Evolutionary conservation across 495 filamentous ascomycete genomes (phyloP), one percentile per base, ranked within the genome.

Genomic region (Aspergillus campestris): DNA sequence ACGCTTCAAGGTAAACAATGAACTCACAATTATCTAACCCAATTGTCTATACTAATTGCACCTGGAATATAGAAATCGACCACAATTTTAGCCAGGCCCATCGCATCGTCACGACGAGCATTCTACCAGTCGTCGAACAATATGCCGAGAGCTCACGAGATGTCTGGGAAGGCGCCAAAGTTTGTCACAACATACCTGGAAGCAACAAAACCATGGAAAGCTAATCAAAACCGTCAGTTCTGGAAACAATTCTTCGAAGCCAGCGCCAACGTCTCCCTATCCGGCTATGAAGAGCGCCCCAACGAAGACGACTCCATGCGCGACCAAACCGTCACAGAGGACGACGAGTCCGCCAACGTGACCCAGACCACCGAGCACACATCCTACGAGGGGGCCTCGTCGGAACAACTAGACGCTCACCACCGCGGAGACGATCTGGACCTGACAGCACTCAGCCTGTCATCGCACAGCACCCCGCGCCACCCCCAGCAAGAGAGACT

Each of bases 161-260:
- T 40, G 92, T 98, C 14, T 98, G 94, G 94, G 89, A 97, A 51
- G 88, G 91, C 30, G 90, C 92, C 40, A 95, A 95, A 79, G 89
- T 89, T 42, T 11, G 58, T 38, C 31, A 28, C 15, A n/a, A 7
- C 9, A 31, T 36, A 42, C 13, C 18, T 11, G 33, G 9, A 15
- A 42, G 30, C 9, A n/a, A 42, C 5, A 34, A 8, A 34, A 49
- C 34, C 8, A 18, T 12, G 7, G 8, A 24, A 44, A 30, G 6
- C 38, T 35, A 6, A 34, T n/a, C 15, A 24, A 2, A 24, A 24
- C 31, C n/a, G 42, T 10, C 55, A 94, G 87, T 97, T 96, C 67
- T 98, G 92, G 92, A 97, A 96, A 66, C 87, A 95, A 71, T 97
- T 98, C 78, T 98, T 98, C 68, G 92, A 98, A 69, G 87, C 91